A percentile compares a stretch with the other conserved stretches of the same genome.
Conservation (phyloP, 495 filamentous ascomycete species). For the Penicillium maclennaniae region DNA sequence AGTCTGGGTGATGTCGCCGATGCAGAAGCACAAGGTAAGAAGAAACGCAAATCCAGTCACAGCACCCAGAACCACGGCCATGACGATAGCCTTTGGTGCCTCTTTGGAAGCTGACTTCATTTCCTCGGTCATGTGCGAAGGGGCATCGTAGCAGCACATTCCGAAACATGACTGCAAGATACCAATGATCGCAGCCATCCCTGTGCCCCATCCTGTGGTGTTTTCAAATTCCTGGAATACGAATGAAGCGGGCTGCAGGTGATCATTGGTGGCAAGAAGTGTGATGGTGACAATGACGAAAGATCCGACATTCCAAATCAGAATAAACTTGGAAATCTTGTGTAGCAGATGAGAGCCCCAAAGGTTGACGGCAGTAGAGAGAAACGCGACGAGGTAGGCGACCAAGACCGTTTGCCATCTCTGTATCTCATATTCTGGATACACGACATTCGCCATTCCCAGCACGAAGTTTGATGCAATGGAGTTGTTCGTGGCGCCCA, state of each 20-base stretch:
- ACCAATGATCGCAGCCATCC: conserved; percentile 53
- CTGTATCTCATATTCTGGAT: conserved; percentile 50
- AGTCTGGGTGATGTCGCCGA: conserved; percentile 40
- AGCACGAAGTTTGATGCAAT: conserved; percentile 54
- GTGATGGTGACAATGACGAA: conserved; percentile 50
- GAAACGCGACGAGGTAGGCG: conserved; percentile 44
- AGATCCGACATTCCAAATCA: conserved; percentile 53
- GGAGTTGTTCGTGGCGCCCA: conserved; percentile 58
- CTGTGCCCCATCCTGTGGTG: conserved; percentile 47
- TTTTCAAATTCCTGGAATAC: conserved; percentile 58
- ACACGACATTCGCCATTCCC: conserved; percentile 51
- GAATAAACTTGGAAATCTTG: conserved; percentile 46
- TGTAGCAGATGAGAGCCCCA: conserved; percentile 49
- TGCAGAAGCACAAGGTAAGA: conserved; percentile 47
- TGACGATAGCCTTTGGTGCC: conserved; percentile 52
- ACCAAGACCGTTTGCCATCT: conserved; percentile 57
- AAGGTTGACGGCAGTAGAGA: conserved; percentile 46
- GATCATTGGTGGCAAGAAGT: conserved; percentile 50
- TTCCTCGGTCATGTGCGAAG: conserved; percentile 48
- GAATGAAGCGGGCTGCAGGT: conserved; percentile 53
- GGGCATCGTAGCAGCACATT: conserved; percentile 52
- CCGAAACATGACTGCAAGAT: conserved; percentile 55
- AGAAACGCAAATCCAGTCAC: conserved; percentile 50
- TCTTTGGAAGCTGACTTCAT: conserved; percentile 48
- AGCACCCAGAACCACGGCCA: conserved; percentile 48